Conservation (phyloP, 2,329 filamentous ascomycete species). For the Aspergillus fumigatus region DNA sequence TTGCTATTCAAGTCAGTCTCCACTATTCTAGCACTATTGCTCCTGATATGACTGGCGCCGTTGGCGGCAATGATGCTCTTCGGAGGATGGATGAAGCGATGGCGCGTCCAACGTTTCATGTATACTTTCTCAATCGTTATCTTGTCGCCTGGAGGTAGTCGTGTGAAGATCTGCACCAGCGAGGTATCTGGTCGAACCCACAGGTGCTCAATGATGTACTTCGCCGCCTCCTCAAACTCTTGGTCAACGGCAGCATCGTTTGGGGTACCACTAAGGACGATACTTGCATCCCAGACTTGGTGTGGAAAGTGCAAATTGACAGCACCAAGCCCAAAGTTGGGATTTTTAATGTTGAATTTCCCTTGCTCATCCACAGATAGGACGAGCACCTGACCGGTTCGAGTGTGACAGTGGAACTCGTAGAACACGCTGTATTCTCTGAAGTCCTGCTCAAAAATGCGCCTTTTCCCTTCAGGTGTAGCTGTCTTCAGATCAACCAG, state of each 20-base stretch:
- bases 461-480: conserved; percentile 11
- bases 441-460: conserved; percentile 26
- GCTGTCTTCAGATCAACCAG: conserved; percentile 31
- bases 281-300: conserved; percentile 38
- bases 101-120: conserved; percentile 32
- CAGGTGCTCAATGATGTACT: conserved; percentile 30
- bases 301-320: conserved; percentile 38
- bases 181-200: conserved; percentile 27
- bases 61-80: neutral
- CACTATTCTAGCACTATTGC: neutral
- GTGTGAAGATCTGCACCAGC: conserved; percentile 26
- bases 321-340: conserved; percentile 25
- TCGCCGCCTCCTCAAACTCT: conserved; percentile 25
- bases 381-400: conserved; percentile 25
- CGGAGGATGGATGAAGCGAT: conserved; percentile 19
- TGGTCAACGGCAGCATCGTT: conserved; percentile 18
- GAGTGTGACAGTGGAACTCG: conserved; percentile 38
- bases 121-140: conserved; percentile 29
- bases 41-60: neutral
- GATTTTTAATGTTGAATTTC: conserved; percentile 22
- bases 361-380: conserved; percentile 32
- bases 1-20: neutral
- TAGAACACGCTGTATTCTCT: conserved; percentile 26
- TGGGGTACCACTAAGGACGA: conserved; percentile 26
- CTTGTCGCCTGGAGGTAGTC: conserved; percentile 17